Conservation (phyloP, 1,139 yeast genomes). For the Pichia sp. region DNA sequence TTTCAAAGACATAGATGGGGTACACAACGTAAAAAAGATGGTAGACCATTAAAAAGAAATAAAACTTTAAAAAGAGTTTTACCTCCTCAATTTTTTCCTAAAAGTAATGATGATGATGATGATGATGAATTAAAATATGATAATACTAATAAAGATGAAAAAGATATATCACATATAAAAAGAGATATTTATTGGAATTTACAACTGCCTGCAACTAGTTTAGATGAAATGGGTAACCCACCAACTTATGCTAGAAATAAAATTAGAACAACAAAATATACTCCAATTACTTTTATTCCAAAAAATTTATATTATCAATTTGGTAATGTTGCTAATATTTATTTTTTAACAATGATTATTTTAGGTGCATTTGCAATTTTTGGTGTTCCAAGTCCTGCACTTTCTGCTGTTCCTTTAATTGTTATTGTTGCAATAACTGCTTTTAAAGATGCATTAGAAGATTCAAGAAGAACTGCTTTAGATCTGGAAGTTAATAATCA, state of each 20-base stretch:
- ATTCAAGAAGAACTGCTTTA: constrained; percentile 71
- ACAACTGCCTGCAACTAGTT: constrained; percentile 55
- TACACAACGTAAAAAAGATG: constrained; percentile 71
- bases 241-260: constrained; percentile 70
- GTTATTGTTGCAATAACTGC: constrained; percentile 88
- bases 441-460: constrained; percentile 89
- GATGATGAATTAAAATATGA: constrained; percentile 17
- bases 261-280: constrained; percentile 91
- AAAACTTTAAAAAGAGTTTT: constrained; percentile 36
- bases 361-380: constrained; percentile 84
- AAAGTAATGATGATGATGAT: constrained; percentile 12
- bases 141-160: constrained; percentile 32
- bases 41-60: constrained; percentile 43
- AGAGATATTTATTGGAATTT: constrained; percentile 64
- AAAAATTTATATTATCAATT: constrained; percentile 77
- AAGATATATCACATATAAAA: constrained; percentile 37
- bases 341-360: constrained; percentile 74
- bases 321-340: constrained; percentile 81
- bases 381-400: constrained; percentile 85
- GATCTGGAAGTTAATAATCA: constrained; percentile 87
- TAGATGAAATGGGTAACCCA: constrained; percentile 52
- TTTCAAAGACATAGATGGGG: constrained; percentile 88
- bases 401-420: constrained; percentile 89
- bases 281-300: constrained; percentile 83
- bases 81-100: constrained; percentile 18